Percentiles rank a stretch among this genome's conserved stretches.
These are phyloP conservation scores for Schizochytrium sp. DNA, from an alignment of 108 stramenopile genomes.

Conservation along the genomic window DNA sequence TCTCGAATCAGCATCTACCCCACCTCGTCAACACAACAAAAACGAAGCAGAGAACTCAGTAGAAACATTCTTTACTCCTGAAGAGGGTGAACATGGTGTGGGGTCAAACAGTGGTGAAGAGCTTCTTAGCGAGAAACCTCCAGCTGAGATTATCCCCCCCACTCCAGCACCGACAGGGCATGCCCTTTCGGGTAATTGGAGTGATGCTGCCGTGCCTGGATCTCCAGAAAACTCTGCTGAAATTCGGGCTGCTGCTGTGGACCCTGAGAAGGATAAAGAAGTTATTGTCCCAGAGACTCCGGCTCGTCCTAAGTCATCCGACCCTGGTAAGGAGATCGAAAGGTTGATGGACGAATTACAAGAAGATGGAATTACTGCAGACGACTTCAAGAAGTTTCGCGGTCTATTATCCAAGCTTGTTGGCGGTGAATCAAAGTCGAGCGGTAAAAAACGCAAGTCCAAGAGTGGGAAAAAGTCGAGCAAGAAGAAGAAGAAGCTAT, in stretches of 20 bases:
- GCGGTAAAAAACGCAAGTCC: neutral
- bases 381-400: constrained; percentile 4
- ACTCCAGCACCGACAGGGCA: neutral
- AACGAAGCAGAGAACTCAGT: neutral
- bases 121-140: neutral
- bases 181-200: neutral
- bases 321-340: neutral
- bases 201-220: constrained; percentile 1
- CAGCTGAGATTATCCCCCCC: neutral
- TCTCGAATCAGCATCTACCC: neutral
- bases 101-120: neutral
- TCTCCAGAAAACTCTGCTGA: neutral
- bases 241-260: neutral
- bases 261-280: neutral
- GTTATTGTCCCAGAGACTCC: constrained; percentile 10
- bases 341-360: neutral
- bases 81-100: neutral
- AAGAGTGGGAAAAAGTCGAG: neutral
- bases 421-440: neutral
- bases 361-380: neutral
- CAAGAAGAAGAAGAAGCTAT: neutral
- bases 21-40: neutral
- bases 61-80: neutral
- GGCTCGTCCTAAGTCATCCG: neutral
- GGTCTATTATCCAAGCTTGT: neutral